Evolutionary conservation across 768 basidiomycete genomes (phyloP), one percentile per base, ranked within the genome.

Genomic region (Rubroboletus pulcherrimus): DNA sequence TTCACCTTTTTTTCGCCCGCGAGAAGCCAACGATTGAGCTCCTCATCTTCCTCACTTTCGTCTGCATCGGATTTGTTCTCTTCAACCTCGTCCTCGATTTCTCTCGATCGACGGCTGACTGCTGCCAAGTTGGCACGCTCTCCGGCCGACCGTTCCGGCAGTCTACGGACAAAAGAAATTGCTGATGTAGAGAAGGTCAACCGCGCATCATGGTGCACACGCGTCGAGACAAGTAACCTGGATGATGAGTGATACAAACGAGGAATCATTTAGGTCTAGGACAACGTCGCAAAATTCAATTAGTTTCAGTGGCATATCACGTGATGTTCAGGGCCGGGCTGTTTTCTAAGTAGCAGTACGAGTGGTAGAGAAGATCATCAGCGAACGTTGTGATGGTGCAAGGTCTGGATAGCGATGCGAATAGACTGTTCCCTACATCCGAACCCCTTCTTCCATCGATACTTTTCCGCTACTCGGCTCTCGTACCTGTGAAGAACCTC

Each of bases 401-500:
- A 34, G 11, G 1, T 17, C 6, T 31, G 11, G 21, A 7, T 38
- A 39, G 30, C 35, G 34, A 56, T 40, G 30, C 39, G 35, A 49
- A 62, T 45, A 47, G 30, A 53, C 7, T 15, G 38, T 44, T 19
- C 11, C 29, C 29, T 39, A n/a, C 30, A 38, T 12, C 34, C 11
- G 43, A 66, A n/a, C 24, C 40, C 12, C 30, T 48, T 1, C 49
- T 77, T 70, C 78, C 81, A 56, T 57, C 70, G 17, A 57, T 88
- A 30, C 66, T 86, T 49, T 76, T 75, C 26, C 74, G 70, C 51
- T 89, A 84, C 63, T 79, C 80, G 26, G 72, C 81, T 21, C 76
- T 89, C 31, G 65, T 70, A 31, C 75, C 82, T 9, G 72, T 78
- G 4, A 77, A 73, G 15, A 57, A 56, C 4, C 59, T 87, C 6